Base-by-base conservation (phyloP, 2,329 filamentous ascomycete genomes). In the Penicillium nordicum region DNA sequence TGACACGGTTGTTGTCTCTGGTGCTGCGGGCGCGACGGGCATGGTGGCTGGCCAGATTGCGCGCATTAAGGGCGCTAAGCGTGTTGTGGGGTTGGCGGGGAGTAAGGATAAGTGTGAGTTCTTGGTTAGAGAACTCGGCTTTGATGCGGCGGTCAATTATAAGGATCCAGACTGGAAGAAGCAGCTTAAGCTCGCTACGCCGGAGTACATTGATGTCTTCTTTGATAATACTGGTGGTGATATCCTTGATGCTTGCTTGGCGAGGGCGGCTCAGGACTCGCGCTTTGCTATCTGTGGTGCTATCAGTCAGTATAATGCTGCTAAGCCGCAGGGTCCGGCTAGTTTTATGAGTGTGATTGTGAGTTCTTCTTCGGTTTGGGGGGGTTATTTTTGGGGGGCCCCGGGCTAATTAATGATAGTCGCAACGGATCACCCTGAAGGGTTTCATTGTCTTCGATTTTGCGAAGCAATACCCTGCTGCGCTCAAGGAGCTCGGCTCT, bases 31-130 rank as follows among this genome's bases (percentile, higher is more conserved):
- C 2, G 89, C 89, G 0, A 92, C 89, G 0, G 89, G 89, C 1
- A 88, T 83, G 67, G 83, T 92, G 1, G 89, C 84, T 0, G 88
- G 88, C 0, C 89, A 93, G 74, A 90, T 92, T 63, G 88, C 88
- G 18, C 91, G 90, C 78, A 75, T 90, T 51, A 84, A 85, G 72
- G 89, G 87, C 12, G 82, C 63, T 74, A 82, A 76, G 62, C 67
- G 79, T 3, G 84, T 90, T 12, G 72, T 88, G 23, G 88, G 87
- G 7, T 79, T 90, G 59, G 86, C 86, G 0, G 88, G 88, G 0
- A 82, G 79, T 52, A 80, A 84, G 36, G 84, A 87, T 37, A 90
- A 90, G 76, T 88, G 84, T 63, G 73, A 77, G 48, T 89, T 87
- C 80, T 71, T 92, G 59, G 81, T 77, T 3, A 74, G 82, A 58